Percentiles rank a stretch among this genome's conserved stretches.
These are phyloP conservation scores for Ophiocordyceps robertsii DNA, from an alignment of 2,329 filamentous ascomycete species.

Conservation along the genomic window DNA sequence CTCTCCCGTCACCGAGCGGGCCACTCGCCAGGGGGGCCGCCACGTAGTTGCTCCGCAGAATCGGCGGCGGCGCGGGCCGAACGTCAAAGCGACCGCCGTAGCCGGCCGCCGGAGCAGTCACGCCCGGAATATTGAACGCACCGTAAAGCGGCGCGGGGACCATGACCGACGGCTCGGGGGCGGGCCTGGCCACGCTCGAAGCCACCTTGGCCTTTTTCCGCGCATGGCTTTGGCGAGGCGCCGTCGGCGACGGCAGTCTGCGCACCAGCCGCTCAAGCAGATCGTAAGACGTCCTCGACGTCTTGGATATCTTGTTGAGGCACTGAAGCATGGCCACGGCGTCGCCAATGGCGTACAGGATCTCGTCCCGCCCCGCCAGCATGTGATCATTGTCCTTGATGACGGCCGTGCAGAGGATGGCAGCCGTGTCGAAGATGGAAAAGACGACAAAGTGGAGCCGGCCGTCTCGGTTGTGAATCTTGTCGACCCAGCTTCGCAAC, in stretches of 20 bases:
- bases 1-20: background rate
- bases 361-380: conserved; percentile 24
- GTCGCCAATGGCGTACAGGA: conserved; percentile 21
- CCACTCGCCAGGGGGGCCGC: background rate
- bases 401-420: conserved; percentile 33
- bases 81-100: background rate
- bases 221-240: background rate
- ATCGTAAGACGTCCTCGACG: conserved; percentile 20
- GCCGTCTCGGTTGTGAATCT: conserved; percentile 28
- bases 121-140: background rate
- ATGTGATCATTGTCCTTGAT: conserved; percentile 28
- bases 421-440: conserved; percentile 35
- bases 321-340: conserved; percentile 18
- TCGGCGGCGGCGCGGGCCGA: background rate
- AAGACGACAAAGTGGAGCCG: conserved; percentile 39
- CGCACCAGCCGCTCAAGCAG: conserved; percentile 16
- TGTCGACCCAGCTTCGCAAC: conserved; percentile 25
- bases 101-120: background rate
- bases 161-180: background rate
- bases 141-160: background rate
- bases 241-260: conserved; percentile 10
- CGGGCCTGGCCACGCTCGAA: background rate
- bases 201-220: conserved; percentile 1
- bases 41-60: background rate
- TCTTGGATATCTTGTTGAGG: conserved; percentile 17